phyloP scores from a whole-genome alignment of 768 basidiomycete species.

The Coprinopsis sp. region DNA sequence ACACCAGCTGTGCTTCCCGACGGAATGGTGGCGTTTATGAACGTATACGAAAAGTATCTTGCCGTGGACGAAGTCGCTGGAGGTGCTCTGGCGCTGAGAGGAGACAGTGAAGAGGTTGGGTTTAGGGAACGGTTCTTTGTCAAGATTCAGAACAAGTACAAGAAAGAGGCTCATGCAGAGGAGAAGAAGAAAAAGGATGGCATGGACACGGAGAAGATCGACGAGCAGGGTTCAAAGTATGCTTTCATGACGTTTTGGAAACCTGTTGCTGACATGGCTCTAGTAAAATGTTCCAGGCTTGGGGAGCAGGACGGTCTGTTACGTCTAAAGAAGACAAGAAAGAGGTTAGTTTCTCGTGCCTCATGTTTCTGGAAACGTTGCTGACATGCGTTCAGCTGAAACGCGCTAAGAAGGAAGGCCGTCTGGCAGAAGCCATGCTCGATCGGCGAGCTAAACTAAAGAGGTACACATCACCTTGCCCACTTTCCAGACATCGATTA shows the following conservation, averaged over 20 bases:
- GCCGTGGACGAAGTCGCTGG: slow-evolving; percentile 84
- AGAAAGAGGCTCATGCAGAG: slow-evolving; percentile 77
- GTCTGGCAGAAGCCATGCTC: slow-evolving; percentile 74
- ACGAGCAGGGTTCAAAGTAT: slow-evolving; percentile 76
- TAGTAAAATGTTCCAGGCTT: slow-evolving; percentile 58
- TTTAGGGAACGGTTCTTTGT: slow-evolving; percentile 86
- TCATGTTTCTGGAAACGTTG: slow-evolving; percentile 1
- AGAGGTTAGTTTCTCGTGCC: slow-evolving; percentile 43
- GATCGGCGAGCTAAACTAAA: slow-evolving; percentile 86
- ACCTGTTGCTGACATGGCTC: slow-evolving; percentile 31
- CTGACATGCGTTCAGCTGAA: slow-evolving; percentile 50
- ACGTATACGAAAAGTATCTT: slow-evolving; percentile 85
- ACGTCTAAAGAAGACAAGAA: slow-evolving; percentile 67
- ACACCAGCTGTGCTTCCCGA: slow-evolving; percentile 77
- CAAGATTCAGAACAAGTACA: slow-evolving; percentile 86
- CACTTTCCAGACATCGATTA: not conserved
- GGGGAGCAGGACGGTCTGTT: slow-evolving; percentile 77
- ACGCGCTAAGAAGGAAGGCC: slow-evolving; percentile 72
- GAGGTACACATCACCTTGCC: slow-evolving; percentile 43
- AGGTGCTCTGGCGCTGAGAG: slow-evolving; percentile 69
- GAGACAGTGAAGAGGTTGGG: slow-evolving; percentile 82
- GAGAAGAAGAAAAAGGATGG: slow-evolving; percentile 69
- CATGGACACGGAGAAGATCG: slow-evolving; percentile 46
- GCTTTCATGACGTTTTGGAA: not conserved
- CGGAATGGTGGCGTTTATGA: slow-evolving; percentile 86